Evolutionary conservation across 2,329 filamentous ascomycete genomes (phyloP), one percentile per base, ranked within the genome.

Genomic region (Alternaria sp.): DNA sequence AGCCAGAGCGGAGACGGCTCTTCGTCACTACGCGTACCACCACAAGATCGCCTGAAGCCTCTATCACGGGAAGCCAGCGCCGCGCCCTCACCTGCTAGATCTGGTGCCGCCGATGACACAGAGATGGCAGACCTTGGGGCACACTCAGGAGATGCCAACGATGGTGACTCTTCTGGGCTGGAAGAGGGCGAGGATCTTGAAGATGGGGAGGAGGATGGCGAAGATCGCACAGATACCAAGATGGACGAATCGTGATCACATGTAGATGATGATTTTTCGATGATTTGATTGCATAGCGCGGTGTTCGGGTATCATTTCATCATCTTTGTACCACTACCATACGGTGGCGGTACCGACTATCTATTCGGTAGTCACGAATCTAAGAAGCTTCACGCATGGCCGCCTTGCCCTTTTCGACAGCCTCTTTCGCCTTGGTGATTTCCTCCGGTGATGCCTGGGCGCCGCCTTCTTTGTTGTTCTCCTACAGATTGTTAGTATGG

Each of bases 341-440:
- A 47, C 47, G 30, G 17, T 12, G 4, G 47, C 26, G 11, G 26
- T 51, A 32, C 12, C 47, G 13, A 9, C 28, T 52, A n/a, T 52
- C 19, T 52, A 13, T 40, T 12, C 30, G 26, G 11, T 51, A 52
- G 40, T 19, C 11, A 30, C 21, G 9, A 53, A 26, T 52, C 57
- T 67, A 74, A 32, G 68, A 68, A 26, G 65, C 74, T 67, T 83
- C 78, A 32, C 70, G 67, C 56, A 83, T 68, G 45, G 73, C 77
- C 57, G 73, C 74, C 70, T 80, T 79, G 11, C 79, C 83, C 54
- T 78, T 78, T n/a, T 73, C 74, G 56, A 83, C 70, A 25, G 77
- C 79, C 25, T 76, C 76, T 67, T 79, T 74, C n/a, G 81, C 83
- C 57, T 84, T 84, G 47, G 79, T 81, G 67, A 84, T 73, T 59